These are phyloP conservation scores for Bruguiera gymnorhiza DNA, from an alignment of 345 rosid species.

Conservation along the genomic window DNA sequence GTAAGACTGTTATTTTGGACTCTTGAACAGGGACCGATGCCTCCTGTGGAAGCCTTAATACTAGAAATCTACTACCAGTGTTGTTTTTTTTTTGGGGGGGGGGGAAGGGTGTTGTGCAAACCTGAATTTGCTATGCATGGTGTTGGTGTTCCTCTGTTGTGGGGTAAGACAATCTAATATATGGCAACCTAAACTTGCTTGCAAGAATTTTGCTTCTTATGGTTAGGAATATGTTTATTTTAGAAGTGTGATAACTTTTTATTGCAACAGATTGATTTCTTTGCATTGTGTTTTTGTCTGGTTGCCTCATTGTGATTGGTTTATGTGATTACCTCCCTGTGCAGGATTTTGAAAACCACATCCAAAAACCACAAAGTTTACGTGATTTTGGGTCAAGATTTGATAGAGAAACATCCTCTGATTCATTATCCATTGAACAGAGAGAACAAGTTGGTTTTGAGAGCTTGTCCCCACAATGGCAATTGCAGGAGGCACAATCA, in stretches of 20 bases:
- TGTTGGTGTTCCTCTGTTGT: neutral
- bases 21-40: neutral
- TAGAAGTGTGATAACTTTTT: neutral
- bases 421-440: slow-evolving; percentile 49
- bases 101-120: neutral
- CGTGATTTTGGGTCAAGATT: slow-evolving; percentile 42
- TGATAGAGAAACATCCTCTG: slow-evolving; percentile 43
- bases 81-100: neutral
- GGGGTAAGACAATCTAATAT: neutral
- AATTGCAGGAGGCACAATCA: slow-evolving; percentile 30
- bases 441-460: slow-evolving; percentile 43
- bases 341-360: slow-evolving; percentile 62
- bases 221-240: too few relatives aligned
- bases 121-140: slow-evolving; percentile 2
- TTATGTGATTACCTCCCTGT: slow-evolving; percentile 9
- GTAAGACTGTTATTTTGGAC: slow-evolving; percentile 36
- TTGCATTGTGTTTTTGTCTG: neutral
- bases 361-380: slow-evolving; percentile 37
- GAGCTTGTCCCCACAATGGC: slow-evolving; percentile 39
- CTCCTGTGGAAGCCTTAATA: neutral
- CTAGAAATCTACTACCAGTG: slow-evolving; percentile 1
- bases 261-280: neutral
- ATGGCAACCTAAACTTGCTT: neutral
- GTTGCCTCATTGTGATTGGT: neutral
- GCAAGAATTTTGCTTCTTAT: too few relatives aligned